Percentiles rank a stretch among this genome's conserved stretches.
These are phyloP conservation scores for Clarireedia homoeocarpa DNA, from an alignment of 2,329 filamentous ascomycete species.

Conservation along the genomic window DNA sequence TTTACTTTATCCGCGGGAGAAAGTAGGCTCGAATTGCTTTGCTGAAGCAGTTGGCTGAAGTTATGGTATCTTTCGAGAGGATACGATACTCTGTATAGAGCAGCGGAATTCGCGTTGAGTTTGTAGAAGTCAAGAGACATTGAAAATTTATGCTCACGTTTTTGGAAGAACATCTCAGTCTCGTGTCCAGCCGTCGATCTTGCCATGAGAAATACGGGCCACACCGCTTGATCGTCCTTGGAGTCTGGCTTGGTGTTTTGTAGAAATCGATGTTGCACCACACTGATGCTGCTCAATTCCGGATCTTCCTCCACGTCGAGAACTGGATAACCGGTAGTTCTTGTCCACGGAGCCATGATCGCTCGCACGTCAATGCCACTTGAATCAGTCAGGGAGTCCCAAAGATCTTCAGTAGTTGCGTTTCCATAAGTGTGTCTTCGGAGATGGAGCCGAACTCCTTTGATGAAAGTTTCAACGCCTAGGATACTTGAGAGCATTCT, in stretches of 20 bases:
- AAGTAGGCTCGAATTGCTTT: conserved; percentile 52
- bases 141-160: neutral
- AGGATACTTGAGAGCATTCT: conserved; percentile 67
- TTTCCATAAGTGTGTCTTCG: conserved; percentile 66
- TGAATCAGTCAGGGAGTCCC: conserved; percentile 58
- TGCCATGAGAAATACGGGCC: conserved; percentile 58
- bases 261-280: conserved; percentile 65
- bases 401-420: conserved; percentile 52
- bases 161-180: neutral
- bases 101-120: conserved; percentile 61
- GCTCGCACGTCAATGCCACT: conserved; percentile 61
- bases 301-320: conserved; percentile 48
- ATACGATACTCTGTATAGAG: conserved; percentile 61
- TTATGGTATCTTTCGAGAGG: conserved; percentile 53
- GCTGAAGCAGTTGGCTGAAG: conserved; percentile 36
- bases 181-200: conserved; percentile 50
- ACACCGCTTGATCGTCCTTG: conserved; percentile 56
- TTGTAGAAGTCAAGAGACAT: conserved; percentile 55
- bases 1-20: conserved; percentile 61
- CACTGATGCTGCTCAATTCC: conserved; percentile 42
- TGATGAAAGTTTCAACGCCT: conserved; percentile 61
- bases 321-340: conserved; percentile 63
- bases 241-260: conserved; percentile 42
- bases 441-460: conserved; percentile 59
- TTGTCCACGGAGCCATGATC: conserved; percentile 66